Evolutionary conservation across 2,329 filamentous ascomycete genomes (phyloP).

Genomic region (Colletotrichum sp.): DNA sequence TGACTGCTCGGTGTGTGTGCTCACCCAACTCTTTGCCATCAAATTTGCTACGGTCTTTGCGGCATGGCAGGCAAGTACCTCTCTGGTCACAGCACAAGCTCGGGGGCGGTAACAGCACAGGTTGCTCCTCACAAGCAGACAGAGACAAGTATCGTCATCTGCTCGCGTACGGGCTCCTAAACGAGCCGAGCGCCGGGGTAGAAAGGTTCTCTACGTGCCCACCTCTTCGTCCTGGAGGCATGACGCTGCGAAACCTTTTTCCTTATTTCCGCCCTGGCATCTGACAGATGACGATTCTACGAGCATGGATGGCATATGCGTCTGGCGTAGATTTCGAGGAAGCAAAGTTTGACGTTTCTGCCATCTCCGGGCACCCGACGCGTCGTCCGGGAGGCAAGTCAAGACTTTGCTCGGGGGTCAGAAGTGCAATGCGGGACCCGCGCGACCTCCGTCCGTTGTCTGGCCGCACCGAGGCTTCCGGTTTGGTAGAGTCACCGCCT

Average conservation of each 20-base stretch:
- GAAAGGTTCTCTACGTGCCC: background rate
- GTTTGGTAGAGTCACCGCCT: background rate
- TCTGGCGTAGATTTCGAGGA: background rate
- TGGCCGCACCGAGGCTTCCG: background rate
- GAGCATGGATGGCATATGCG: background rate
- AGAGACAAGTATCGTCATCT: background rate
- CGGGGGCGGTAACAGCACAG: background rate
- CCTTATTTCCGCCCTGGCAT: background rate
- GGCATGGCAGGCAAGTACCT: background rate
- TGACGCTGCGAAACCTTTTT: background rate
- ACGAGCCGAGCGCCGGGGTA: background rate
- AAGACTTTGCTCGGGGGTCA: background rate
- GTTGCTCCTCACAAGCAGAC: background rate
- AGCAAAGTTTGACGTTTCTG: background rate
- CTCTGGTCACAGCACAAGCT: background rate
- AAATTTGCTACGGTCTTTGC: slow-evolving; percentile 3
- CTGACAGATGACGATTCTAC: background rate
- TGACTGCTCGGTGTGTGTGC: slow-evolving; percentile 15
- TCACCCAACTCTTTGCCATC: background rate
- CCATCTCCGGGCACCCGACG: background rate
- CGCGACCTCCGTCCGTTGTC: background rate
- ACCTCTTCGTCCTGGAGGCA: background rate
- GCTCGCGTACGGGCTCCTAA: background rate
- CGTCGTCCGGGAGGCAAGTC: background rate
- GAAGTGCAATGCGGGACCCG: background rate